Conservation (phyloP, 306 rosid genomes). For the Pueraria montana region DNA sequence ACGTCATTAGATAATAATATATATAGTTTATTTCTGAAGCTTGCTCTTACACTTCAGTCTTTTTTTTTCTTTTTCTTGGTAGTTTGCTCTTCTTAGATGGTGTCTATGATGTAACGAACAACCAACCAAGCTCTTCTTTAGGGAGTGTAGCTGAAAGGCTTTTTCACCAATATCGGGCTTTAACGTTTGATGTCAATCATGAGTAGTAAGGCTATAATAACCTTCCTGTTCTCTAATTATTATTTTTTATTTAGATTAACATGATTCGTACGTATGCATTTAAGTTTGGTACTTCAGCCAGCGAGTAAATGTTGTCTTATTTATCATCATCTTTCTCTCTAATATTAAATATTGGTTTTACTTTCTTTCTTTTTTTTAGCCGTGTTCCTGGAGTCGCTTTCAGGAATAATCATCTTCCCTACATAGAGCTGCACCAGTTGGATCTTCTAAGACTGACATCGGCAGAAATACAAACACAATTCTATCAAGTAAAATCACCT, state of each 20-base stretch:
- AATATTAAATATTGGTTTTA: not conserved
- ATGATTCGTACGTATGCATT: not conserved
- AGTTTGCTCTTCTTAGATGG: conserved; percentile 75
- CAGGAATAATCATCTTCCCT: conserved; percentile 56
- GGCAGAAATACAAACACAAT: conserved; percentile 61
- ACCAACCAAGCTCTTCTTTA: no score
- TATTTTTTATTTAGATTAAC: not conserved
- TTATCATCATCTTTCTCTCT: conserved; percentile 38
- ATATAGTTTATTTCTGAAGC: not conserved
- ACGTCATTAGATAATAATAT: not conserved
- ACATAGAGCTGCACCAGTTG: conserved; percentile 61
- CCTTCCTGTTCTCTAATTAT: not conserved
- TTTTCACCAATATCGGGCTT: conserved; percentile 57
- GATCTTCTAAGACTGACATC: conserved; percentile 67
- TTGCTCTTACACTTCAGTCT: no score
- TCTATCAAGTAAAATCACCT: conserved; percentile 59
- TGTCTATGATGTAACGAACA: conserved; percentile 50
- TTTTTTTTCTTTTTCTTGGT: conserved; percentile 41
- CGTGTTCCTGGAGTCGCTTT: conserved; percentile 80
- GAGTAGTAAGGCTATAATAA: conserved; percentile 54
- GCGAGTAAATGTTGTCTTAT: no score
- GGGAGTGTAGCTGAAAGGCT: conserved; percentile 41
- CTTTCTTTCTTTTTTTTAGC: conserved; percentile 52
- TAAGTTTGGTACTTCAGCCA: no score
- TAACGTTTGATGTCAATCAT: conserved; percentile 57